Evolutionary conservation across 805 yeast genomes (phyloP).

Genomic region (Pichia membranifaciens): DNA sequence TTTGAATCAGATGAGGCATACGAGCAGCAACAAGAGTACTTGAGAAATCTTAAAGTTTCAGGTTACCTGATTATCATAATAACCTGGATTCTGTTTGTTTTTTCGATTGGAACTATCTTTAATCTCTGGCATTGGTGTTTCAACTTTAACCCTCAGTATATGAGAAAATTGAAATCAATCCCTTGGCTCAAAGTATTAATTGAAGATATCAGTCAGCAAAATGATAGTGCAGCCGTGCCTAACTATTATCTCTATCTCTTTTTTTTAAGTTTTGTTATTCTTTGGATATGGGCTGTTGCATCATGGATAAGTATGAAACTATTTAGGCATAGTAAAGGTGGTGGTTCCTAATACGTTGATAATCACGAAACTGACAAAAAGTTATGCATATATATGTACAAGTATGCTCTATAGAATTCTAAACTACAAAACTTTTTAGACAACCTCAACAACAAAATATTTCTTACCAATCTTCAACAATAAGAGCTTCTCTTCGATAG

Average conservation of each 20-base stretch:
- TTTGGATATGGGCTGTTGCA: constrained; percentile 65
- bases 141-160: neutral
- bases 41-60: constrained; percentile 16
- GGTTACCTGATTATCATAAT: constrained; percentile 25
- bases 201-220: constrained; percentile 6
- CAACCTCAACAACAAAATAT: constrained; percentile 49
- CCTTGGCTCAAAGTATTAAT: constrained; percentile 8
- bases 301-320: constrained; percentile 80
- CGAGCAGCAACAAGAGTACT: constrained; percentile 8
- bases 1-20: neutral
- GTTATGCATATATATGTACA: neutral
- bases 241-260: constrained; percentile 29
- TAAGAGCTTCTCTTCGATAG: constrained; percentile 56
- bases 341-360: constrained; percentile 25
- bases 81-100: constrained; percentile 25
- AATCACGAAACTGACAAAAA: neutral
- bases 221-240: constrained; percentile 14
- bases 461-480: constrained; percentile 73
- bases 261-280: constrained; percentile 28
- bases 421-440: constrained; percentile 1
- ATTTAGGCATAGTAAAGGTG: constrained; percentile 73
- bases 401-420: neutral
- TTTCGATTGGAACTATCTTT: constrained; percentile 28
- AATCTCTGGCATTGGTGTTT: constrained; percentile 30
- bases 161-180: neutral